Conservation (phyloP, 345 rosid genomes). For the Rhodamnia rubescens region DNA sequence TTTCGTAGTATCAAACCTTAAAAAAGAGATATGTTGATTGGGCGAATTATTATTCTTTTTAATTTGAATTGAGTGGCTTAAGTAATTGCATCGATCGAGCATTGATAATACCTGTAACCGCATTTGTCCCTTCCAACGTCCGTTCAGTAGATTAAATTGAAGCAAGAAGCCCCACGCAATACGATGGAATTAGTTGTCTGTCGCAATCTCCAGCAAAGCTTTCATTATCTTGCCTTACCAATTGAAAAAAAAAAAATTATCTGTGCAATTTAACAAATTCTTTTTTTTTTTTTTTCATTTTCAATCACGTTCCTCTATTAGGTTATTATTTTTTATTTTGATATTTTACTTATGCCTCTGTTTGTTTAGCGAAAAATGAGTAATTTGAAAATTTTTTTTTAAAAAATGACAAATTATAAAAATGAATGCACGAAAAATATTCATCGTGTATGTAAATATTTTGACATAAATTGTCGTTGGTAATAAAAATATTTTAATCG, state of each 20-base stretch:
- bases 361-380: no score
- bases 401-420: no score
- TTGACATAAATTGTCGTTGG: no score
- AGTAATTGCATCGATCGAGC: neutral
- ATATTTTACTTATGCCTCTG: neutral
- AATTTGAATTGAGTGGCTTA: neutral
- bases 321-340: neutral
- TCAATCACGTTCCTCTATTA: neutral
- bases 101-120: neutral
- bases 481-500: no score
- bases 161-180: neutral
- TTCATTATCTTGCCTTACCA: neutral
- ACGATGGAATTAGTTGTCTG: neutral
- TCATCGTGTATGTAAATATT: no score
- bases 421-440: no score
- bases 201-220: neutral
- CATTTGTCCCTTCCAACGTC: neutral
- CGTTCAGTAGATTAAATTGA: neutral
- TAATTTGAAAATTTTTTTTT: no score
- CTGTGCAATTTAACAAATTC: neutral
- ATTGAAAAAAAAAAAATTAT: neutral
- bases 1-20: no score
- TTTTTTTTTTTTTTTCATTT: neutral
- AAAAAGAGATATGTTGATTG: neutral
- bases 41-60: neutral